A percentile compares a stretch with the other conserved stretches of the same genome.
Evolutionary conservation across 176 grass and related monocot species (phyloP).

Genomic region (Aechmea fasciata): DNA sequence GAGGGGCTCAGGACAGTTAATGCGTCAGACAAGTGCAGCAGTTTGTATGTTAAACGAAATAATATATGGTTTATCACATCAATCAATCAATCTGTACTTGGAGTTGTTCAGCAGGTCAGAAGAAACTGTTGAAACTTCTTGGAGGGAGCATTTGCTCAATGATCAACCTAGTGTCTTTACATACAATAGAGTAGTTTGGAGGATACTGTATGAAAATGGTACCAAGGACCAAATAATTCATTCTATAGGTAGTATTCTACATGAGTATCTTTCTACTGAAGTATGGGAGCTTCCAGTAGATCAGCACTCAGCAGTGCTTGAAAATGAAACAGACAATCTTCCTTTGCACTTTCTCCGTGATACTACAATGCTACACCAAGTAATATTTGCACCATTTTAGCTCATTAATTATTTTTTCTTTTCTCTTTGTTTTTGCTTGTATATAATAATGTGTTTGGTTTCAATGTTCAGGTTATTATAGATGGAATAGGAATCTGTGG

Average conservation of each 20-base stretch:
- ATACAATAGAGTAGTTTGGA: constrained; percentile 37
- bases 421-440: constrained; percentile 23
- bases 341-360: constrained; percentile 72
- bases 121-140: constrained; percentile 18
- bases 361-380: constrained; percentile 62
- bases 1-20: constrained; percentile 44
- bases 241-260: constrained; percentile 68
- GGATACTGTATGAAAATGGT: constrained; percentile 28
- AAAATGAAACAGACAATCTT: constrained; percentile 34
- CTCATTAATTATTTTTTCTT: constrained; percentile 18
- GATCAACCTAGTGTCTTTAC: constrained; percentile 15
- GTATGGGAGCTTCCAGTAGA: constrained; percentile 79
- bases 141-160: constrained; percentile 19
- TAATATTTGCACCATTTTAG: constrained; percentile 26
- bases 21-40: constrained; percentile 54
- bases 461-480: constrained; percentile 60
- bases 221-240: constrained; percentile 42
- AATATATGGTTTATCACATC: constrained; percentile 78
- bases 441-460: constrained; percentile 18
- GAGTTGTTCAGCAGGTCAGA: constrained; percentile 41
- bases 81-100: constrained; percentile 48
- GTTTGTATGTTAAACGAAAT: constrained; percentile 97
- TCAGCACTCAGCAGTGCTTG: constrained; percentile 28
- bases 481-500: constrained; percentile 89
- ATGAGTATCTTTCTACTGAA: constrained; percentile 77